Base-by-base conservation (phyloP, 306 rosid genomes). In the Lathyrus aphaca region DNA sequence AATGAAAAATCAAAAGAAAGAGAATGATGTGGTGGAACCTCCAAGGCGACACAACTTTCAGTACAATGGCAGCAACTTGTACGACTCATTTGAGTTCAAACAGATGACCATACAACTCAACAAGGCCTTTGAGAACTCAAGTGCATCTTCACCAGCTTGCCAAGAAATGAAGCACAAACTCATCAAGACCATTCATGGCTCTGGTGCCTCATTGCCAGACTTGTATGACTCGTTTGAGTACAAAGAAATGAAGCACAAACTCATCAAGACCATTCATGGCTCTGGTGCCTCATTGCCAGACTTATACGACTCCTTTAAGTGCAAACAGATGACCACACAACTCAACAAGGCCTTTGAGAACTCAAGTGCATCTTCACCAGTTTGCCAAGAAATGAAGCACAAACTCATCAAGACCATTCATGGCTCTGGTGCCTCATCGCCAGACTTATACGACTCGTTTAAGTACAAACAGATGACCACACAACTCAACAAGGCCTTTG, bases 401-500 rank as follows among this genome's bases (percentile, higher is more conserved):
- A 83, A 79, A 43, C 79, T 17, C 68, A 51, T 76, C 62, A 81
- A 66, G 71, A 80, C 51, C 14, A 79, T 71, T 67, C 80, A 66
- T 43, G 86, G 81, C 27, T 74, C 89, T 10, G 82, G 71, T 25
- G 68, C 64, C 0, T 58, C 81, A 0, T 81, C 83, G 0, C 82
- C 81, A 27, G 51, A 35, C 10, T 35, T 35, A 10, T 35, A 35
- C 39, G 39, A 35, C 39, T 35, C 38, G 38, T 32, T 32, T 32
- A 9, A 32, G 38, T 32, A 0, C 32, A 2, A 21, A n/a, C n/a
- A n/a, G n/a, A 81, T 87, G 67, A 77, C 83, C 27, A 62, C 15
- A 18, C 89, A 89, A 51, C 82, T 87, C 60, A 81, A 85, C 77
- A 55, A 71, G 56, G 90, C 87, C 43, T 75, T 86, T 70, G 86